phyloP scores from a whole-genome alignment of 768 basidiomycete genomes.

The Dendrothele bispora region DNA sequence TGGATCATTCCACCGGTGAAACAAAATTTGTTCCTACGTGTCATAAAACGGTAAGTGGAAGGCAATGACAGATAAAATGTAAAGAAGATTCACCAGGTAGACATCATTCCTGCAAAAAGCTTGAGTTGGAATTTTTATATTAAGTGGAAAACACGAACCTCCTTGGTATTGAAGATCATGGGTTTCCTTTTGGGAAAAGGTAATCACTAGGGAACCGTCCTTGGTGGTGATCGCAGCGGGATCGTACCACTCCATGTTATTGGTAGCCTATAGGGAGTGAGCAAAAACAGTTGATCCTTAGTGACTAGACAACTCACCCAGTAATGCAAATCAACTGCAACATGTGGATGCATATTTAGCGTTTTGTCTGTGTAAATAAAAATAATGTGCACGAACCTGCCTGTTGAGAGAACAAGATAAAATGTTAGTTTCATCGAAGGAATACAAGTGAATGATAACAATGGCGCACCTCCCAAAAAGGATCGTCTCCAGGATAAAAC shows the following conservation, averaged over 20 bases:
- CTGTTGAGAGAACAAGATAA: conserved; percentile 37
- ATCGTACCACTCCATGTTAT: conserved; percentile 87
- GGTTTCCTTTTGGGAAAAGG: conserved; percentile 54
- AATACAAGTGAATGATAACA: conserved; percentile 15
- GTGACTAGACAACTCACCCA: conserved; percentile 40
- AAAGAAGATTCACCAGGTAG: conserved; percentile 30
- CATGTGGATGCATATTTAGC: conserved; percentile 29
- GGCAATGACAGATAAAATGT: too few relatives aligned
- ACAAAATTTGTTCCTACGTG: conserved; percentile 80
- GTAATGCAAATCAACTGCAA: conserved; percentile 68
- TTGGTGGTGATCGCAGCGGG: conserved; percentile 71
- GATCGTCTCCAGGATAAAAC: conserved; percentile 84
- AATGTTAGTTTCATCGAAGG: conserved; percentile 28
- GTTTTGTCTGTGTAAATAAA: conserved; percentile 24
- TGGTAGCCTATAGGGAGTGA: conserved; percentile 51
- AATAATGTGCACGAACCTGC: conserved; percentile 10
- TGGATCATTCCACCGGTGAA: conserved; percentile 84
- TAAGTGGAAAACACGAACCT: conserved; percentile 41
- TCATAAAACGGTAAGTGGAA: too few relatives aligned
- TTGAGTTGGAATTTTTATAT: conserved; percentile 24
- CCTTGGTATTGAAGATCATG: conserved; percentile 74
- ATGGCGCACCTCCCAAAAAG: conserved; percentile 72
- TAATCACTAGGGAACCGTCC: conserved; percentile 72
- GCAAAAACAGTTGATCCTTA: background rate
- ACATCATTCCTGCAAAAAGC: conserved; percentile 42